Evolutionary conservation across 495 filamentous ascomycete genomes (phyloP).

Genomic region (Clohesyomyces aquaticus): DNA sequence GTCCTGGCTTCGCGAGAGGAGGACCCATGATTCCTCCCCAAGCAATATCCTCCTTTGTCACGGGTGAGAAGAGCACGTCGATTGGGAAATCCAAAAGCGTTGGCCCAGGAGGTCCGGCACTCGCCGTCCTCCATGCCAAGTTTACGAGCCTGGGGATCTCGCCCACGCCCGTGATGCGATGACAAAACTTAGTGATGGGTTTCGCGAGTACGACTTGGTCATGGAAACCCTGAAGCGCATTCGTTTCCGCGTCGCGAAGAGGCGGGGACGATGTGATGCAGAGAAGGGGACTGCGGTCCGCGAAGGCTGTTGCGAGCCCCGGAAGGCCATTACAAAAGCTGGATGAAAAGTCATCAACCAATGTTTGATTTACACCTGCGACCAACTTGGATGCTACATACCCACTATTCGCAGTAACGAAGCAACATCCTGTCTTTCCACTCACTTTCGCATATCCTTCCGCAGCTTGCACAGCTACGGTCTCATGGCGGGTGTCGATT

Average conservation of each 20-base stretch:
- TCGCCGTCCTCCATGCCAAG: slow-evolving; percentile 33
- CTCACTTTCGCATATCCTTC: slow-evolving; percentile 42
- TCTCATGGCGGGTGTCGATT: slow-evolving; percentile 43
- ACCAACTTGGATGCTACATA: background rate
- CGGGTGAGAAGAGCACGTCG: slow-evolving; percentile 40
- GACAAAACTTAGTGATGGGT: slow-evolving; percentile 41
- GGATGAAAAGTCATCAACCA: background rate
- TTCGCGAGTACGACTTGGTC: slow-evolving; percentile 41
- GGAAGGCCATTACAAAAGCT: slow-evolving; percentile 41
- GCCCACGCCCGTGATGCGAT: slow-evolving; percentile 39
- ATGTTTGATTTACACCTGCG: background rate
- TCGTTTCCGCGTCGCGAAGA: slow-evolving; percentile 41
- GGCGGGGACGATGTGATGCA: slow-evolving; percentile 38
- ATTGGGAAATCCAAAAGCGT: slow-evolving; percentile 42
- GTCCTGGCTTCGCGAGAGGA: slow-evolving; percentile 20
- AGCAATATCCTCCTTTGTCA: slow-evolving; percentile 20
- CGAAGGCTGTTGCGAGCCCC: slow-evolving; percentile 39
- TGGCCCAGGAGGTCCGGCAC: slow-evolving; percentile 30
- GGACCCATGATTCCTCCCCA: slow-evolving; percentile 37
- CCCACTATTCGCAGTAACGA: slow-evolving; percentile 43
- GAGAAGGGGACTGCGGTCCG: slow-evolving; percentile 42
- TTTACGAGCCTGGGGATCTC: slow-evolving; percentile 40
- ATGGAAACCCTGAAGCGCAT: slow-evolving; percentile 39
- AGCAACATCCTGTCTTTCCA: slow-evolving; percentile 36
- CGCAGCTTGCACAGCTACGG: slow-evolving; percentile 41